Percentiles rank a stretch among this genome's conserved stretches.
Conservation (phyloP, 352 stramenopile genomes). For the Phytophthora colocasiae region DNA sequence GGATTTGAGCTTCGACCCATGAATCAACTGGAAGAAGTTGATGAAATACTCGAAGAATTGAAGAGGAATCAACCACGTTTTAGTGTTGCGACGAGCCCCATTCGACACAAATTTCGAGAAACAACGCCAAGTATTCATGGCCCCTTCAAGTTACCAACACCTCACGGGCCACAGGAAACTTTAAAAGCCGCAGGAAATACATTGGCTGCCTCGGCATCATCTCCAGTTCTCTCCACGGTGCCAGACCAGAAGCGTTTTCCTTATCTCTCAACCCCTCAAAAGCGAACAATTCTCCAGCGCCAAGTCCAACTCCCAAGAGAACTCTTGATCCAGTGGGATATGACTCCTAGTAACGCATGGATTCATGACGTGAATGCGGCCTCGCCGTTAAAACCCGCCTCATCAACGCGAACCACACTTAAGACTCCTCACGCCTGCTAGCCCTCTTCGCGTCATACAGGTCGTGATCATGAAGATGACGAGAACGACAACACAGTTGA, state of each 20-base stretch:
- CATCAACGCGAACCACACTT: not conserved
- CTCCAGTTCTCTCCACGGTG: not conserved
- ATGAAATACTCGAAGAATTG: constrained; percentile 10
- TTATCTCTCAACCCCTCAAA: too few relatives aligned
- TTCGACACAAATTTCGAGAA: too few relatives aligned
- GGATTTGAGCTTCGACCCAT: constrained; percentile 33
- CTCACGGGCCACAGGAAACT: not conserved
- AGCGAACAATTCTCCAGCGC: not conserved
- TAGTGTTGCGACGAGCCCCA: not conserved
- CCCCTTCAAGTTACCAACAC: not conserved
- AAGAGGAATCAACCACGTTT: constrained; percentile 21
- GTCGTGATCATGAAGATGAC: too few relatives aligned
- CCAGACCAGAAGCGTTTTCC: not conserved
- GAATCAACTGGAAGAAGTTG: constrained; percentile 22
- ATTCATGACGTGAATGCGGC: constrained; percentile 30
- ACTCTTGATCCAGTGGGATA: constrained; percentile 21
- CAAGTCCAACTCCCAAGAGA: constrained; percentile 19
- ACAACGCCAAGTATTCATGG: not conserved
- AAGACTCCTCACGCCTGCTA: not conserved
- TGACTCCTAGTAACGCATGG: constrained; percentile 17
- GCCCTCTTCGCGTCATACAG: not conserved
- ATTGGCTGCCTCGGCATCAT: not conserved
- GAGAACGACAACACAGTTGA: too few relatives aligned
- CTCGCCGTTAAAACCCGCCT: constrained; percentile 8
- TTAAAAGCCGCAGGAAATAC: too few relatives aligned